Evolutionary conservation across 2,329 filamentous ascomycete species (phyloP), one percentile per base, ranked within the genome.

Genomic region (Neopestalotiopsis sp.): DNA sequence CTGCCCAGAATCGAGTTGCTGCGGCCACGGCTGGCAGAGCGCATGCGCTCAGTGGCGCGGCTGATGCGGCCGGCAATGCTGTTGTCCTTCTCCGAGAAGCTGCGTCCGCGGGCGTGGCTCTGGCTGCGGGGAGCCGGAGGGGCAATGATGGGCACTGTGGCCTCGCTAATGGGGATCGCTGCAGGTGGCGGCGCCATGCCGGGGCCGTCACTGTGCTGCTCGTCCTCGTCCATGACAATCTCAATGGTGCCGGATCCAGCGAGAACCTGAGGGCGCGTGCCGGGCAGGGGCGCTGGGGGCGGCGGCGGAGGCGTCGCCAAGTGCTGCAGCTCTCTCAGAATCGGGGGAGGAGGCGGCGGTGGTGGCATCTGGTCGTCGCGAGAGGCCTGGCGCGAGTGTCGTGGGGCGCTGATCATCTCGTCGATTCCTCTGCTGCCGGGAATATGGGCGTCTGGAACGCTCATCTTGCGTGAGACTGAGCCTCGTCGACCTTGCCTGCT

Each of bases 141-240:
- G 14, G 84, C 76, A 56, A 86, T 78, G 70, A 85, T 80, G 6
- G 84, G 83, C 1, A 86, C 82, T 56, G 78, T 81, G 56, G 78
- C 76, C 69, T 86, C 84, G 69, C 75, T 73, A 62, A 82, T 81
- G 1, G 81, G 81, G 1, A 78, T 77, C 9, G 80, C 80, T 13
- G 76, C 71, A 13, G 80, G 72, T 2, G 24, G 24, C 24, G 24
- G 24, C 24, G 24, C 24, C 24, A 71, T 38, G 67, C 70, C 45
- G 20, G 45, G 45, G 14, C 70, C 45, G 72, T 73, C 56, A 52
- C 32, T 61, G 67, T 76, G 73, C 20, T 76, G 73, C 20, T 87
- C 84, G 5, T 89, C 86, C 2, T 89, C 87, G 71, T 91, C 89
- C 85, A 90, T 89, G 64, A 91, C 88, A 70, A 91, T 89, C 76